Evolutionary conservation across 495 filamentous ascomycete species (phyloP).

Genomic region (Trichoderma erinaceum): DNA sequence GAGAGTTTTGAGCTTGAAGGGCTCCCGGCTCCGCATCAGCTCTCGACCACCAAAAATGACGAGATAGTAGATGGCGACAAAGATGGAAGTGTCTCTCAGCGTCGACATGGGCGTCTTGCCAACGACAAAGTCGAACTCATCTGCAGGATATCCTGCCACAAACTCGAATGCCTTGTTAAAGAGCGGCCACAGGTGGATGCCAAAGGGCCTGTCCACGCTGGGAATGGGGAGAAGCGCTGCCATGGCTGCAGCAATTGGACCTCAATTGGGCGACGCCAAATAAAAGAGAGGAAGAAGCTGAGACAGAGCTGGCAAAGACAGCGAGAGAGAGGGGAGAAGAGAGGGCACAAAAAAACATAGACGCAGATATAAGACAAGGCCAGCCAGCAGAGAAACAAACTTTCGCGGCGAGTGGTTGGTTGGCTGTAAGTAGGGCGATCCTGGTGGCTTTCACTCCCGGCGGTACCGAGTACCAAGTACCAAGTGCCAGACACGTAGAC

Average conservation of each 20-base stretch:
- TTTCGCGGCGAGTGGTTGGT: background rate
- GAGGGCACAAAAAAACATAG: background rate
- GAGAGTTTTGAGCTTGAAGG: constrained; percentile 59
- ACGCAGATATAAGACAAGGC: background rate
- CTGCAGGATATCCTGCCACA: constrained; percentile 64
- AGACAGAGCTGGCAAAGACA: background rate
- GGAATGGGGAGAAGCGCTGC: constrained; percentile 59
- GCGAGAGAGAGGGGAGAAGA: background rate
- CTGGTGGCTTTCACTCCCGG: background rate
- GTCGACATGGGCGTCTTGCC: constrained; percentile 66
- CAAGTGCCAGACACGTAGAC: background rate
- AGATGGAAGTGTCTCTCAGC: constrained; percentile 54
- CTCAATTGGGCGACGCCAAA: background rate
- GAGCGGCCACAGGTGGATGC: constrained; percentile 86
- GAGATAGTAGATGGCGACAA: constrained; percentile 65
- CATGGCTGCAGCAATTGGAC: background rate
- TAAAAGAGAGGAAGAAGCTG: constrained; percentile 2
- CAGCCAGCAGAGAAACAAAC: background rate
- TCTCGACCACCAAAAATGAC: constrained; percentile 71
- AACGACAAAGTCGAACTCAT: constrained; percentile 61
- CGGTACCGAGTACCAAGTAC: background rate
- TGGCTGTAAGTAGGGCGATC: background rate
- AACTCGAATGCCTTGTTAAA: constrained; percentile 77
- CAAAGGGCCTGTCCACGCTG: constrained; percentile 86
- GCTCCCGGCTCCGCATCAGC: constrained; percentile 60